Base-by-base conservation (phyloP, 495 filamentous ascomycete genomes). In the Aspergillus wentii region DNA sequence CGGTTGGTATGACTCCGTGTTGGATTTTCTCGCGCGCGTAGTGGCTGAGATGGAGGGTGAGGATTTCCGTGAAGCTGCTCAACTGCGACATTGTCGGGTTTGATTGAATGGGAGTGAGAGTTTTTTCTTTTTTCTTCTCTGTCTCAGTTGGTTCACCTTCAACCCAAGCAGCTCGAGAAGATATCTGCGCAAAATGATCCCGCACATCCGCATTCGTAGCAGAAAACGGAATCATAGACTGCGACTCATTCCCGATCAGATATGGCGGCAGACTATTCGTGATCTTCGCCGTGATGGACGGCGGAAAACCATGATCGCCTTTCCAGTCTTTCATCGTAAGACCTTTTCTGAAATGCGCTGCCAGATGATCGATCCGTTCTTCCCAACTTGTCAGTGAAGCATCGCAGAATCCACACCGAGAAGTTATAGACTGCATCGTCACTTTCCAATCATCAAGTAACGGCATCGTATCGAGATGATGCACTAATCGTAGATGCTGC, bases 401-500 rank as follows among this genome's bases (percentile, higher is more conserved):
- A 15, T 71, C 69, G 48, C 82, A 86, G 57, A 86, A 83, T 52
- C 82, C 82, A 44, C 80, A 85, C 33, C 79, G 66, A 3, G 80
- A 83, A 3, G 72, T 54, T 20, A 84, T 74, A 35, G 75, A 69
- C 8, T 71, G 69, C 0, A 69, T 71, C 8, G 67, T 65, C 9
- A 66, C 57, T 52, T 82, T 86, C 86, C 85, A 88, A 33, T 68
- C 67, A 8, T 86, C 79, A 74, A 88, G 83, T 3, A 64, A 46
- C 9, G 66, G 51, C 7, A 69, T 55, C 37, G 83, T 79, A 37
- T 77, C 76, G 37, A 77, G 72, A 23, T 71, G 62, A 52, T 91
- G 85, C 14, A 86, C 75, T 3, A 87, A 69, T 21, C 81, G 74
- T 11, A 91, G 61, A 49, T 91, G 86, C 44, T 91, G 85, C 5